A percentile compares a stretch with the other conserved stretches of the same genome.
These are phyloP conservation scores for Microbotryum lychnidis-dioicae DNA, from an alignment of 1,284 basidiomycete species.

Conservation along the genomic window DNA sequence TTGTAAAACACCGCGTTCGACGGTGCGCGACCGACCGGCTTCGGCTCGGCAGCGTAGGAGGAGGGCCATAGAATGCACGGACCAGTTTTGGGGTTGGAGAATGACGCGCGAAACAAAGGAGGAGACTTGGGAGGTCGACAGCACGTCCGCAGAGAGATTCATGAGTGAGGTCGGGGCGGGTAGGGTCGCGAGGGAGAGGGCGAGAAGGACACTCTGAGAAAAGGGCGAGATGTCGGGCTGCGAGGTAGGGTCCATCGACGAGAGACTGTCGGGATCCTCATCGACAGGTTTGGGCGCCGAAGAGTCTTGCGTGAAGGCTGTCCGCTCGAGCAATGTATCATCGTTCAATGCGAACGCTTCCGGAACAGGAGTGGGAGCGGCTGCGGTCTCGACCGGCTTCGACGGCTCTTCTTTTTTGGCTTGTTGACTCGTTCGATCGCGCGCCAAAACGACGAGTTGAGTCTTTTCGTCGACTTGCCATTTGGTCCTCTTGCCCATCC, in stretches of 20 bases:
- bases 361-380: constrained; percentile 47
- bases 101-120: constrained; percentile 82
- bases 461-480: constrained; percentile 79
- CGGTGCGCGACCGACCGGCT: constrained; percentile 72
- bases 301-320: constrained; percentile 63
- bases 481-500: constrained; percentile 87
- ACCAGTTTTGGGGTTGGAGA: constrained; percentile 82
- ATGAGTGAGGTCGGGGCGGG: constrained; percentile 52
- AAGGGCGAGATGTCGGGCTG: constrained; percentile 83
- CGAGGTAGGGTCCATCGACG: constrained; percentile 65
- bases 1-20: constrained; percentile 79
- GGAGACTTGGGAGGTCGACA: constrained; percentile 80
- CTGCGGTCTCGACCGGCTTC: constrained; percentile 15
- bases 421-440: constrained; percentile 53
- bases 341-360: constrained; percentile 81
- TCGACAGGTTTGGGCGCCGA: constrained; percentile 15
- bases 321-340: constrained; percentile 91
- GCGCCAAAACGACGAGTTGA: constrained; percentile 86
- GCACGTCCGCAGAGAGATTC: constrained; percentile 49
- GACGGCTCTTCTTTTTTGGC: constrained; percentile 25
- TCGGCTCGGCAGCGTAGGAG: constrained; percentile 83
- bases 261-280: constrained; percentile 40
- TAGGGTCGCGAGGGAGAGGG: constrained; percentile 72
- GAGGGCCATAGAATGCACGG: constrained; percentile 86
- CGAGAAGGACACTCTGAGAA: constrained; percentile 81